phyloP scores from a whole-genome alignment of 2,329 filamentous ascomycete species.

The Stromatinia cepivora region DNA sequence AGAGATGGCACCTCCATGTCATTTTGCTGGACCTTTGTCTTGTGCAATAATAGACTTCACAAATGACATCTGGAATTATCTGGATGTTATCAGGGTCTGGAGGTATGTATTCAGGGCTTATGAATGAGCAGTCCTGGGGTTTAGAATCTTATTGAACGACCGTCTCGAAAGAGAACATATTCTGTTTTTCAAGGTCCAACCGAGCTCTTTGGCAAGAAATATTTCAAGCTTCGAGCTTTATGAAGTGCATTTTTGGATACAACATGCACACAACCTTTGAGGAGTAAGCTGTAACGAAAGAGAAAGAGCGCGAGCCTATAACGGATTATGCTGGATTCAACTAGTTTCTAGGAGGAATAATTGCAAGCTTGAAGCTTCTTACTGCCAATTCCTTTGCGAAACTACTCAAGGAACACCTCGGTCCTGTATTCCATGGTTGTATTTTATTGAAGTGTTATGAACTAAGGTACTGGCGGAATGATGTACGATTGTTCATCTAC shows the following conservation, averaged over 20 bases:
- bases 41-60: neutral
- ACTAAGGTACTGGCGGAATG: no score
- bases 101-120: neutral
- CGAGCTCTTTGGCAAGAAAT: neutral
- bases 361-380: neutral
- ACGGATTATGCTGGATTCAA: neutral
- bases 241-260: neutral
- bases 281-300: no score
- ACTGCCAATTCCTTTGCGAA: neutral
- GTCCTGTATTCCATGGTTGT: no score
- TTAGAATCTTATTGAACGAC: fast-evolving
- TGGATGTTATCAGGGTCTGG: neutral
- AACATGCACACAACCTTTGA: neutral
- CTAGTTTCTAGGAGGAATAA: neutral
- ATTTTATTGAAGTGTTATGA: no score
- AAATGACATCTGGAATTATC: neutral
- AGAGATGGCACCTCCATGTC: neutral
- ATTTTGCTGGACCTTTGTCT: neutral
- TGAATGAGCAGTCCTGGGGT: neutral
- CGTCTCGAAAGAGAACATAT: neutral
- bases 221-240: neutral
- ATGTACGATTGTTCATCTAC: no score
- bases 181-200: neutral
- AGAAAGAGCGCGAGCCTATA: neutral
- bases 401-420: no score